Evolutionary conservation across 352 stramenopile genomes (phyloP).

Genomic region (Phytophthora vignae): DNA sequence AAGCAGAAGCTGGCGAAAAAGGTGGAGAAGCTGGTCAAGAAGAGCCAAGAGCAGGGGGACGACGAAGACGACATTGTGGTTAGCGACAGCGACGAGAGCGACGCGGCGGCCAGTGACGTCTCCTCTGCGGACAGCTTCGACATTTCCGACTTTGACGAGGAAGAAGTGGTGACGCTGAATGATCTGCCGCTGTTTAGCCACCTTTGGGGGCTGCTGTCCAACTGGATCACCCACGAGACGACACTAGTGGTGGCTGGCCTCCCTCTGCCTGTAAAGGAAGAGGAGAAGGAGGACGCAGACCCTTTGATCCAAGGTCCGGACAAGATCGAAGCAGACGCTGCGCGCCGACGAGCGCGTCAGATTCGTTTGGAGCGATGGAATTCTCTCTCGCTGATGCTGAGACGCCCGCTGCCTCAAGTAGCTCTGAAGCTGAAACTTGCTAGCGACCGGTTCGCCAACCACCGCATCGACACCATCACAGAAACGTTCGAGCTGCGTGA

Average conservation of each 20-base stretch:
- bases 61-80: conserved; percentile 61
- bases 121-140: conserved; percentile 67
- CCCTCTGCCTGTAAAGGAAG: conserved; percentile 34
- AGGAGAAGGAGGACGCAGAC: conserved; percentile 17
- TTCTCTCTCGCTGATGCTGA: conserved; percentile 72
- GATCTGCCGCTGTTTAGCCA: conserved; percentile 78
- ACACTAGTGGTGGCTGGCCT: conserved; percentile 59
- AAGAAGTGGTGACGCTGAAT: conserved; percentile 74
- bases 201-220: conserved; percentile 73
- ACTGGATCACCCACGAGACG: conserved; percentile 79
- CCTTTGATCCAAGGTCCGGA: conserved; percentile 21
- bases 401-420: conserved; percentile 57
- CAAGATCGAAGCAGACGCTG: conserved; percentile 50
- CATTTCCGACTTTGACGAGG: conserved; percentile 75
- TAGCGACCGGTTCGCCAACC: conserved; percentile 59
- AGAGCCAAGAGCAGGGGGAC: conserved; percentile 40
- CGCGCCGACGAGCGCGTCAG: conserved; percentile 53
- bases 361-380: conserved; percentile 70
- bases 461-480: conserved; percentile 65
- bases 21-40: conserved; percentile 63
- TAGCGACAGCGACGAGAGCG: conserved; percentile 80
- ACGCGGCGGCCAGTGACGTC: conserved; percentile 48
- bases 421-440: conserved; percentile 59
- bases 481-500: conserved; percentile 66
- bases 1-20: conserved; percentile 81